A percentile compares a stretch with the other conserved stretches of the same genome.
Conservation (phyloP, 2,329 filamentous ascomycete species). For the Piedraia hortae region DNA sequence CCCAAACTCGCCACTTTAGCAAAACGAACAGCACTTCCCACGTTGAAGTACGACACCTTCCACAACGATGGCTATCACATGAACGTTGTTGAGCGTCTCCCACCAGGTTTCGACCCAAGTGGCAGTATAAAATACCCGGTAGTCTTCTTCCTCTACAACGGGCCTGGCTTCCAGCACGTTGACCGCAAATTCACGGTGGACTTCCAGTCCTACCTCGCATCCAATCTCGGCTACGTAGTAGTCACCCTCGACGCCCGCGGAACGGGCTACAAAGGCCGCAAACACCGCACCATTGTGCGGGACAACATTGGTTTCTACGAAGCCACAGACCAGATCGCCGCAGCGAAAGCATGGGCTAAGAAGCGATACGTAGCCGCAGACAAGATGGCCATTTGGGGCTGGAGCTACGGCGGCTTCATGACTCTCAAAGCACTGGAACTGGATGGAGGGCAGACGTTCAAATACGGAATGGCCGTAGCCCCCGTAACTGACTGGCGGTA, state of each 20-base stretch:
- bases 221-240: constrained; percentile 68
- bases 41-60: constrained; percentile 56
- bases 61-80: constrained; percentile 53
- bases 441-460: constrained; percentile 71
- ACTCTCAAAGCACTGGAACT: constrained; percentile 82
- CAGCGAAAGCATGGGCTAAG: constrained; percentile 55
- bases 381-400: constrained; percentile 86
- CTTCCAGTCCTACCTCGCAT: constrained; percentile 73
- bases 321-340: constrained; percentile 64
- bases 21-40: constrained; percentile 52
- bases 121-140: constrained; percentile 59
- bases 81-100: constrained; percentile 57
- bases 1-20: constrained; percentile 37
- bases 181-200: constrained; percentile 56
- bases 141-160: constrained; percentile 82
- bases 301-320: constrained; percentile 67
- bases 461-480: constrained; percentile 92
- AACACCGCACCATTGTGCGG: constrained; percentile 54
- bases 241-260: constrained; percentile 85
- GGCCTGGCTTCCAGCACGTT: constrained; percentile 77
- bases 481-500: constrained; percentile 96
- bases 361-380: constrained; percentile 61
- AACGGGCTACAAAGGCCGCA: constrained; percentile 69
- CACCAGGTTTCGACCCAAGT: constrained; percentile 51
- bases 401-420: constrained; percentile 91